Base-by-base conservation (phyloP, 2,329 filamentous ascomycete species). In the Aspergillus udagawae region DNA sequence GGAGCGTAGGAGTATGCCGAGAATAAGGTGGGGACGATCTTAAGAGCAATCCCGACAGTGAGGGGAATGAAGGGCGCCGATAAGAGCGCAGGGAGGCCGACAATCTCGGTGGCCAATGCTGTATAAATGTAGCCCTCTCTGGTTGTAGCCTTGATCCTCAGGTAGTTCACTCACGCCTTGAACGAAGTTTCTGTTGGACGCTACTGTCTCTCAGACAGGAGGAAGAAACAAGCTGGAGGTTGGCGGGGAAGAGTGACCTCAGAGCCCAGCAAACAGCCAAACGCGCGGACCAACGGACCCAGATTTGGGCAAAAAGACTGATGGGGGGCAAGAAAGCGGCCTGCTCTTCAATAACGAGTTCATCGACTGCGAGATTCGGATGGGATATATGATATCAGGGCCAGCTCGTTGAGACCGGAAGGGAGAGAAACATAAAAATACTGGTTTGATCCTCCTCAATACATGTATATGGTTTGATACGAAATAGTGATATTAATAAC, bases 311-410 rank as follows among this genome's bases (percentile, higher is more conserved):
- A 55, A 53, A 52, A 60, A 29, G 49, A 56, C 35, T 54, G 47
- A 29, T 51, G 41, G 44, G 35, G 48, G 23, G 48, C 27, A 49
- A 48, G 52, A 28, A 50, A 56, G 32, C 25, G 51, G 53, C 50
- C 47, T 45, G 62, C 59, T 65, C 67, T 60, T 69, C 64, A 69
- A 65, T 70, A 70, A 60, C 68, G 60, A 67, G 58, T 53, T 63
- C 68, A 70, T 70, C 60, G 60, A 62, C 53, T 57, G 51, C 41
- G 8, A 29, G 42, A 29, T 38, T 49, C 14, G 38, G 29, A 51
- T 48, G 38, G 32, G 29, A 52, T 55, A 28, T 32, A 32, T 20
- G 41, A 27, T 38, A 45, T 9, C 20, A 23, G 47, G 52, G 49
- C 29, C 45, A 44, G 23, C 29, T 55, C 48, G 38, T 56, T 52